Base-by-base conservation (phyloP, 306 rosid genomes). In the Sesbania bispinosa region DNA sequence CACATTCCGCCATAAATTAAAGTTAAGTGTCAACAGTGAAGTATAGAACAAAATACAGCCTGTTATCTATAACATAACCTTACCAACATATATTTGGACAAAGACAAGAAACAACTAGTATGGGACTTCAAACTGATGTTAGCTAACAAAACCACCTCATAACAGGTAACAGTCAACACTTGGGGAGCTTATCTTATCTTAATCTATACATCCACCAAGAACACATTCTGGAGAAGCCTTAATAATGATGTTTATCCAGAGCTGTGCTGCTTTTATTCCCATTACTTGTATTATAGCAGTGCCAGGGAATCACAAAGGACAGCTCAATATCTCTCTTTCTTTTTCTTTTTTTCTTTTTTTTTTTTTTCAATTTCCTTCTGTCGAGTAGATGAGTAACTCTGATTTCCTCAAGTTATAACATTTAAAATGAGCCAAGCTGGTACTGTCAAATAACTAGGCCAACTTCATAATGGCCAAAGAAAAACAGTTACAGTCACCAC, bases 41-140 rank as follows among this genome's bases (percentile, higher is more conserved):
- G 81, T 80, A 78, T 74, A 45, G 13, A 58, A 24, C n/a, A 57
- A 24, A 65, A 66, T 76, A 70, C 39, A 73, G 79, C 88, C 78
- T 64, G 80, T 77, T 64, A 59, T 65, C 33, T 62, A 19, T 61
- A 73, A 75, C 65, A 63, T 62, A 59, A 63, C 32, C 61, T 39
- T n/a, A n/a, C n/a, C n/a, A n/a, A 64, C 19, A 45, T 47, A 74
- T 61, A 70, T 35, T 66, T 15, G 36, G 53, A 69, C 55, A 75
- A 39, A 51, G 46, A 41, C 70, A 33, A 45, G 38, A 16, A 67
- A 67, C 47, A 62, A 18, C 36, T 24, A 14, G 10, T 70, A 11
- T 23, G 18, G 42, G 41, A 74, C 81, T 71, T 72, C 74, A 72
- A 55, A 15, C 57, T 29, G 39, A 67, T 39, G 57, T 24, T 19